phyloP scores from a whole-genome alignment of 2,329 filamentous ascomycete genomes.

The Venturia pyrina region DNA sequence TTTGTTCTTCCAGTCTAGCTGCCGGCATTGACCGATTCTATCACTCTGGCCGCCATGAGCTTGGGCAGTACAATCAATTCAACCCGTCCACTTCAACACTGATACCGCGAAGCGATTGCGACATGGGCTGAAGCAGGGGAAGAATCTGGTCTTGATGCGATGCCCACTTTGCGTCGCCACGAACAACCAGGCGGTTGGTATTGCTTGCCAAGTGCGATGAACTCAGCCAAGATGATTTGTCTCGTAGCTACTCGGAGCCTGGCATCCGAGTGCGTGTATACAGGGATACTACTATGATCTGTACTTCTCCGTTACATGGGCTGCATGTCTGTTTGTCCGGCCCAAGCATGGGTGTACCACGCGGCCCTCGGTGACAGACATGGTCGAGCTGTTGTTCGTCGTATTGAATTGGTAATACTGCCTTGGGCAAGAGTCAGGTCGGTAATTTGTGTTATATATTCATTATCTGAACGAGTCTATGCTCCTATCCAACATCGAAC shows the following conservation, averaged over 20 bases:
- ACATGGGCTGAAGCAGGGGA: neutral
- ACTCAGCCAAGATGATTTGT: slow-evolving; percentile 4
- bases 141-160: too few relatives aligned
- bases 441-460: neutral
- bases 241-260: neutral
- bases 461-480: neutral
- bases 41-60: neutral
- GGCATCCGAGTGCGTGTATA: neutral
- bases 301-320: neutral
- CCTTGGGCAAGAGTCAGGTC: neutral
- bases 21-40: neutral
- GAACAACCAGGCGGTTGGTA: neutral
- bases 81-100: too few relatives aligned
- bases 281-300: neutral
- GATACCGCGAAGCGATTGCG: neutral
- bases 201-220: neutral
- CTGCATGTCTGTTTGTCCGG: neutral
- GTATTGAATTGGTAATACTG: neutral
- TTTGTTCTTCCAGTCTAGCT: neutral
- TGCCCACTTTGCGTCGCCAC: neutral
- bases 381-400: neutral
- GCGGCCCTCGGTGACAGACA: neutral
- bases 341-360: neutral
- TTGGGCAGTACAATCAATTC: neutral
- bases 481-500: neutral